Evolutionary conservation across 306 rosid species (phyloP), one percentile per base, ranked within the genome.

Genomic region (Fragaria vesca): DNA sequence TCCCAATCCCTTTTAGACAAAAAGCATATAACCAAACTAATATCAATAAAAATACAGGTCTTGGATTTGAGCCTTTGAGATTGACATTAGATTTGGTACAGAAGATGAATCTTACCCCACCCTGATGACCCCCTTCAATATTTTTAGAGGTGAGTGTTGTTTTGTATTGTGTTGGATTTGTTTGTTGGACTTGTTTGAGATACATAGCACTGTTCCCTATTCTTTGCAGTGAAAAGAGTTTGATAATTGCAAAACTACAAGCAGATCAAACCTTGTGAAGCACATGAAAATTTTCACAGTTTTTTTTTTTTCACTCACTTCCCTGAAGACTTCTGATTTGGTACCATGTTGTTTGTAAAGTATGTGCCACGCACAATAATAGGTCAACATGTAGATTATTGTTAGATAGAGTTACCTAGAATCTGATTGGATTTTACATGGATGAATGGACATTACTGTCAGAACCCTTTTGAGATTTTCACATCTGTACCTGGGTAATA

Each of bases 201-300:
- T 79, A 78, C 42, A 71, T 66, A 73, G 63, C 84, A 85, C 91
- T 84, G 70, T 90, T 87, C 79, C 77, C 87, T 77, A 83, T 87
- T 93, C 84, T 1, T 51, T 66, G 88, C 85, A 60, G 45, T 84
- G 79, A 69, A 43, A 50, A 85, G 86, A 89, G 86, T 87, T 85
- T 60, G 89, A 90, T 91, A 83, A 90, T 81, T 88, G 91, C 89
- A 89, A 94, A 84, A 89, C 61, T 86, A 92, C 97, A 89, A 90
- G 77, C 66, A 86, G 87, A 91, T 75, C 61, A 75, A 80, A 83
- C 86, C 81, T 43, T 43, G 46, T 8, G 2, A 86, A 74, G 81
- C 55, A 71, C 80, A 38, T 83, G 84, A 78, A 62, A 58, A 28
- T 75, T 82, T 58, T 78, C 74, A 47, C 63, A 20, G 2, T 73